Evolutionary conservation across 805 yeast species (phyloP).

Genomic region (Candida bentonensis): DNA sequence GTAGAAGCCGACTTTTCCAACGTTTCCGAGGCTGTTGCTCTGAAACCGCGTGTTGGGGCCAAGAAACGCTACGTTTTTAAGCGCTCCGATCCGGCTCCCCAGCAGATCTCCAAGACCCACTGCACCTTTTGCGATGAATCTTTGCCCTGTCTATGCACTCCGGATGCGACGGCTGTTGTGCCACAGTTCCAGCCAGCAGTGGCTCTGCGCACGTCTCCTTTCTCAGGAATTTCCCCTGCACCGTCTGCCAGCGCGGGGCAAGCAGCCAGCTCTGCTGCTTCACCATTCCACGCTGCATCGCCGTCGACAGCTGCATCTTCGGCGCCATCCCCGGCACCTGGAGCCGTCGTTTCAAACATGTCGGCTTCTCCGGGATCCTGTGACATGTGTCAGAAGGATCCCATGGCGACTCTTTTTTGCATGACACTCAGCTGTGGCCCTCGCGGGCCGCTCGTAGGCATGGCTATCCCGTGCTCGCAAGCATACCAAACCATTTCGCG

Average conservation of each 20-base stretch:
- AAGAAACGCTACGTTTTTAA: background rate
- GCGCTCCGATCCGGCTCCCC: background rate
- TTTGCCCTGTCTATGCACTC: background rate
- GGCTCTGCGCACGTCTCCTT: background rate
- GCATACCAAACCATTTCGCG: slow-evolving; percentile 71
- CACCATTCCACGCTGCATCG: background rate
- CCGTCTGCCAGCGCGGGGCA: background rate
- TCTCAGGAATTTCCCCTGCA: background rate
- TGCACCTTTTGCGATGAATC: background rate
- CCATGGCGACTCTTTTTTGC: slow-evolving; percentile 74
- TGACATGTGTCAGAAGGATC: slow-evolving; percentile 59
- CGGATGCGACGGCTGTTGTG: no score
- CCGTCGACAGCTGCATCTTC: background rate
- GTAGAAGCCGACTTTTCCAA: background rate
- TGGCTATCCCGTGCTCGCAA: slow-evolving; percentile 60
- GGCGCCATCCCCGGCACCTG: background rate
- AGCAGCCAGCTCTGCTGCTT: background rate
- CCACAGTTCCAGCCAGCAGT: no score
- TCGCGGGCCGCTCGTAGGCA: slow-evolving; percentile 19
- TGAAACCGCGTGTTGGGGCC: background rate
- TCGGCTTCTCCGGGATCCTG: slow-evolving; percentile 40
- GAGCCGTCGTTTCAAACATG: slow-evolving; percentile 1
- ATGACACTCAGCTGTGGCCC: slow-evolving; percentile 23
- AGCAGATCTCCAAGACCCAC: background rate
- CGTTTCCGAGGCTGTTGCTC: background rate